Base-by-base conservation (phyloP, 1,284 basidiomycete genomes). In the Ustilago trichophora region DNA sequence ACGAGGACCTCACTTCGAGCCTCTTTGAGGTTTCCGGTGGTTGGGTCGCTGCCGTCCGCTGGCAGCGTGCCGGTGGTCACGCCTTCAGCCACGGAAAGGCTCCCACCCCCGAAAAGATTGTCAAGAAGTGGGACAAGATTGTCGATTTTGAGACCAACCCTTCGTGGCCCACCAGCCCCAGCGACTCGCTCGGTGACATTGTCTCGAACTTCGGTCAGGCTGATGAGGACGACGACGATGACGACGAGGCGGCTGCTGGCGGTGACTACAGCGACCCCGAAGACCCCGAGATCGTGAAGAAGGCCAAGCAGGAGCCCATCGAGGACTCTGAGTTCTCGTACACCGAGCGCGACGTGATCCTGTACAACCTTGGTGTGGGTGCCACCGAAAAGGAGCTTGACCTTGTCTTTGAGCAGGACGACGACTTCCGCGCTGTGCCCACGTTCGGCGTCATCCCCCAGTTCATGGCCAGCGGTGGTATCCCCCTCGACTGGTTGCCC, bases 371-470 rank as follows among this genome's bases (percentile, higher is more conserved):
- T 27, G 93, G 95, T 47, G 84, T 98, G 41, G 96, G 95, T n/a
- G 95, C 94, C 16, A 94, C 89, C 6, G 93, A 90, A 82, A 88
- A 90, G 79, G 93, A 99, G 66, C 87, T 97, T 21, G 87, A 93
- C 72, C 94, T 92, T 88, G 89, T 89, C 4, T 99, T 89, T 77
- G 96, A 98, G 84, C 88, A 89, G 52, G 86, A 91, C 77, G 91
- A 94, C 46, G 86, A 89, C 24, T 99, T 99, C 83, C 83, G 87
- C 56, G 89, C 90, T 0, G 83, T 98, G 34, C 94, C 93, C 2
- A 97, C 94, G 0, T 98, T 96, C 77, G 95, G 93, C 54, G 94
- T 98, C 40, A 87, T 98, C 60, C 94, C 95, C n/a, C 93, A 93
- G 80, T 93, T 98, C 55, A 50, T 57, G 40, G 71, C 73, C 13